Conservation (phyloP, 805 yeast species). For the Lachancea thermotolerans region DNA sequence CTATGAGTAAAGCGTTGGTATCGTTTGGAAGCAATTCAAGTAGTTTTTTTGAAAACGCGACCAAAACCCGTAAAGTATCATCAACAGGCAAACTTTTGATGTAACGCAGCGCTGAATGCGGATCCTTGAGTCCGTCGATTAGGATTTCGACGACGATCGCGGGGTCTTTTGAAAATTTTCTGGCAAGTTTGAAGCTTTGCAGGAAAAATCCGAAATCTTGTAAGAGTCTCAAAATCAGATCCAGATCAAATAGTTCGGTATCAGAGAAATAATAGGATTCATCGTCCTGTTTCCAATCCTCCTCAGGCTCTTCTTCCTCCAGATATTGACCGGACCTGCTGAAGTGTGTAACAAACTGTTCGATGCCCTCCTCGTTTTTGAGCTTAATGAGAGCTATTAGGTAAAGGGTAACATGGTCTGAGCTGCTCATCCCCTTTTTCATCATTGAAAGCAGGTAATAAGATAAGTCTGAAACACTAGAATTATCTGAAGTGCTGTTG, state of each 20-base stretch:
- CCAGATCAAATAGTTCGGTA: slow-evolving; percentile 49
- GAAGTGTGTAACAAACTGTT: slow-evolving; percentile 44
- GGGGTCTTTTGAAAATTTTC: slow-evolving; percentile 59
- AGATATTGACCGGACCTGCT: slow-evolving; percentile 24
- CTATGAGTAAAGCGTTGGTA: slow-evolving; percentile 74
- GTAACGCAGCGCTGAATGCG: slow-evolving; percentile 53
- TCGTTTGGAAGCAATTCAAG: slow-evolving; percentile 68
- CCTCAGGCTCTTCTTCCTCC: slow-evolving; percentile 27
- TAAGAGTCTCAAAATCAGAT: slow-evolving; percentile 59
- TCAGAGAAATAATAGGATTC: slow-evolving; percentile 30
- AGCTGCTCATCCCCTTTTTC: slow-evolving; percentile 47
- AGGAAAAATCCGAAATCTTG: slow-evolving; percentile 61
- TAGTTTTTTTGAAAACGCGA: slow-evolving; percentile 57
- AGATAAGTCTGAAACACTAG: slow-evolving; percentile 45
- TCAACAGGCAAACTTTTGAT: slow-evolving; percentile 64
- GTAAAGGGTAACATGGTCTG: slow-evolving; percentile 76
- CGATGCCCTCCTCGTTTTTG: slow-evolving; percentile 52
- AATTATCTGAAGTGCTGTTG: slow-evolving; percentile 35
- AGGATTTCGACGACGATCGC: slow-evolving; percentile 70
- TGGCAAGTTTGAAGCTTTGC: slow-evolving; percentile 65
- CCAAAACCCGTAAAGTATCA: slow-evolving; percentile 66
- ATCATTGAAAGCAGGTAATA: slow-evolving; percentile 58
- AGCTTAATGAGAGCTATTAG: slow-evolving; percentile 76
- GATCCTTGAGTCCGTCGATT: slow-evolving; percentile 56
- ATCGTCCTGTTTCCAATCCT: slow-evolving; percentile 32